These are phyloP conservation scores for Glutinoglossum americanum DNA, from an alignment of 495 filamentous ascomycete species.

Conservation along the genomic window DNA sequence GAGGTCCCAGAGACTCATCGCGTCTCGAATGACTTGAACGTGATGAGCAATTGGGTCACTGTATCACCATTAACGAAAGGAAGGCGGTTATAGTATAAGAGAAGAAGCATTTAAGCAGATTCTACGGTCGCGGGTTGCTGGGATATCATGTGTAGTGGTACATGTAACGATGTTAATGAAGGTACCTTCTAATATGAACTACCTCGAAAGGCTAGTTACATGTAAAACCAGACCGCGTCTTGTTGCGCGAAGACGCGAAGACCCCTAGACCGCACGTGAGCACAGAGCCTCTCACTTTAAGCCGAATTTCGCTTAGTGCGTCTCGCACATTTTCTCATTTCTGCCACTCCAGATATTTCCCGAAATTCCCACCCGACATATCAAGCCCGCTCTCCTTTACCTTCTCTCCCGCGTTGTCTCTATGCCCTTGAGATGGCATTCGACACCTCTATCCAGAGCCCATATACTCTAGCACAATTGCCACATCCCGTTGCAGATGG, in stretches of 20 bases:
- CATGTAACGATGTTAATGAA: neutral
- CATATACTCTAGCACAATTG: constrained; percentile 42
- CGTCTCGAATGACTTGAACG: neutral
- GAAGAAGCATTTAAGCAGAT: neutral
- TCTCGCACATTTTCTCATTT: neutral
- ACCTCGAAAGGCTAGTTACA: too few relatives aligned
- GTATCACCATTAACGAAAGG: neutral
- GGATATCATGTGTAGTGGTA: neutral
- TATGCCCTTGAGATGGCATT: neutral
- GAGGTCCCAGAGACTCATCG: neutral
- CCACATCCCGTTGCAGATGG: constrained; percentile 37
- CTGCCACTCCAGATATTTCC: neutral
- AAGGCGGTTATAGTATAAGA: neutral
- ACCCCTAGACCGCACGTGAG: neutral
- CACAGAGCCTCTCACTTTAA: neutral
- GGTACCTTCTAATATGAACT: too few relatives aligned
- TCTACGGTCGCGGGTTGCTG: neutral
- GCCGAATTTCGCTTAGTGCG: neutral
- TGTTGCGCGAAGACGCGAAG: neutral
- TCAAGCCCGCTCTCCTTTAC: neutral
- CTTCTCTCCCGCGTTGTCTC: neutral
- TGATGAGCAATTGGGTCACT: neutral
- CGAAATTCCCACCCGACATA: neutral
- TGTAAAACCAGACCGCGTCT: neutral
- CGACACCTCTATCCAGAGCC: constrained; percentile 22